Conservation (phyloP, 179 eudicot genomes). For the Spergularia azorica region DNA sequence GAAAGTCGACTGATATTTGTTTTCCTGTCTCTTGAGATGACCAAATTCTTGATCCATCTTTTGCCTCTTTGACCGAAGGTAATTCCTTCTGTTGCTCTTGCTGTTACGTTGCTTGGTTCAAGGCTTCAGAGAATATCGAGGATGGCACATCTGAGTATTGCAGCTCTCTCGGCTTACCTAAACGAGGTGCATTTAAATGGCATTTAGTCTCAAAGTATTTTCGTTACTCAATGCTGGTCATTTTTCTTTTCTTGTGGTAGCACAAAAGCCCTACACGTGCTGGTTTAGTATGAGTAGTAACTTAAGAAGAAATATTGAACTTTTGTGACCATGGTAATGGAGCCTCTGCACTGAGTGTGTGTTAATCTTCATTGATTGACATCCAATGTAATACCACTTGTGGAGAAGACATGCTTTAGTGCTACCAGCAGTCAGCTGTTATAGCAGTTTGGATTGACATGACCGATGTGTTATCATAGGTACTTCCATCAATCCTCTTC, state of each 20-base stretch:
- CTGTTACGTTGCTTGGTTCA: constrained; percentile 66
- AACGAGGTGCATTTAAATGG: constrained; percentile 61
- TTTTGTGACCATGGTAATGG: constrained; percentile 12
- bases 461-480: constrained; percentile 45
- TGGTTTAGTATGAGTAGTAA: constrained; percentile 10
- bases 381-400: neutral
- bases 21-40: neutral
- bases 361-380: neutral
- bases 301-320: constrained; percentile 1
- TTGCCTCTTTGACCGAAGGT: constrained; percentile 44
- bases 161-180: constrained; percentile 85
- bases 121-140: constrained; percentile 78
- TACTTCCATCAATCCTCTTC: constrained; percentile 80
- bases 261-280: neutral
- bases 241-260: neutral
- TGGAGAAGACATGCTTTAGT: constrained; percentile 7
- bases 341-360: neutral
- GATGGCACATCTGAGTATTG: constrained; percentile 67
- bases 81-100: constrained; percentile 70
- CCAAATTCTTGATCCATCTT: constrained; percentile 19
- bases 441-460: constrained; percentile 6
- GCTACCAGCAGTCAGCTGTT: neutral
- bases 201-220: constrained; percentile 8
- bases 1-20: neutral
- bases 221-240: constrained; percentile 3